Base-by-base conservation (phyloP, 2,329 filamentous ascomycete species). In the Clarireedia hainanense region DNA sequence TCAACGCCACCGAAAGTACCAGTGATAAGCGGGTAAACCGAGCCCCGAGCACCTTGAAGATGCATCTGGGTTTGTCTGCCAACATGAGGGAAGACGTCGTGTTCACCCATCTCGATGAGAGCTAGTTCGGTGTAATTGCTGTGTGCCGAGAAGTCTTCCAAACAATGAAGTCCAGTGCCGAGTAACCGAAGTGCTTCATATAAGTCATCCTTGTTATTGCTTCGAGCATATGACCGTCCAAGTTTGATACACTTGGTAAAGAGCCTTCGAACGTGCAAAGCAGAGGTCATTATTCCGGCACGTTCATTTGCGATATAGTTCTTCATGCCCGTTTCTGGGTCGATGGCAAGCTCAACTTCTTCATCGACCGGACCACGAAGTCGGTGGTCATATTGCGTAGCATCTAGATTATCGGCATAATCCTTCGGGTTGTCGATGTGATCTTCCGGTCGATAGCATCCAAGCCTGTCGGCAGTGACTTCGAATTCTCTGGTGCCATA, bases 1-100 rank as follows among this genome's bases (percentile, higher is more conserved):
- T 96, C 92, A 14, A 96, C 91, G 60, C 91, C 91, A 59, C 91
- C 91, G 71, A 96, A 96, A 6, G 91, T 96, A 58, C 92, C 91
- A 1, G 91, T 96, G 46, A 95, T 80, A 59, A 92, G 75, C 6
- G 91, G 91, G 65, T 88, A 96, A 58, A 96, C 88, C 4, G 78
- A 67, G 36, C 76, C 68, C 23, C 78, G 77, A 56, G 81, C 85
- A 46, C 88, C 90, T 36, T 79, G 75, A 27, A 96, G 77, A 47
- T 81, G 75, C 27, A 96, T 75, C 66, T 76, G 75, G n/a, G 90
- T 90, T 64, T 81, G 74, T 57, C 83, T 79, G 37, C 92, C 92
- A 54, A 94, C 89, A 67, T 96, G 91, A 26, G 92, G 89, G 71
- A 96, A 96, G 58, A 96, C 74, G 58, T 88, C 80, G 5, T 74